phyloP scores from a whole-genome alignment of 2,329 filamentous ascomycete species.

The Fusarium sp. region DNA sequence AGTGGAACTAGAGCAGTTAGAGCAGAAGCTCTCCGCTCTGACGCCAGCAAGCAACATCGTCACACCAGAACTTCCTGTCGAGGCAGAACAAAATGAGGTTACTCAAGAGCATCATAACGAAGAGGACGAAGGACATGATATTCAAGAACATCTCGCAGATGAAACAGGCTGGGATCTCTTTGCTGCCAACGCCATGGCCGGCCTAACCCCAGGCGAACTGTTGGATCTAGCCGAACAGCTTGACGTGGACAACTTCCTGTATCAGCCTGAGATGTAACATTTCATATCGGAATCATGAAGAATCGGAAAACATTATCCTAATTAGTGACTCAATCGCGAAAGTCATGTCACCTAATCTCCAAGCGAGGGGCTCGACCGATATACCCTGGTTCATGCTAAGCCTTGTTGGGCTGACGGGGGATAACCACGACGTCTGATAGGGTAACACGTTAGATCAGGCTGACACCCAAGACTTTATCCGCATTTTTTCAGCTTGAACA shows the following conservation, averaged over 20 bases:
- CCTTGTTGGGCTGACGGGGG: background rate
- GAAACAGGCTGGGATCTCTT: slow-evolving; percentile 50
- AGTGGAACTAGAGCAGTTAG: slow-evolving; percentile 52
- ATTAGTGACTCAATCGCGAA: background rate
- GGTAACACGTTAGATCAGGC: background rate
- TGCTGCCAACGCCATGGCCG: slow-evolving; percentile 48
- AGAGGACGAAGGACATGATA: background rate
- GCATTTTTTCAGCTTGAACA: background rate
- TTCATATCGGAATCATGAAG: background rate
- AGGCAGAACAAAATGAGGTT: background rate
- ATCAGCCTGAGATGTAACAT: slow-evolving; percentile 30
- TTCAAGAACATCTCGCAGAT: slow-evolving; percentile 8
- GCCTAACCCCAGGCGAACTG: slow-evolving; percentile 47
- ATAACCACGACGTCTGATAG: background rate
- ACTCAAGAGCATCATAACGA: fast-evolving
- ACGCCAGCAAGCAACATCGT: slow-evolving; percentile 42
- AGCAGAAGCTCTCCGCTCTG: slow-evolving; percentile 51
- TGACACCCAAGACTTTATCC: background rate
- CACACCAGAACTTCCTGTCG: background rate
- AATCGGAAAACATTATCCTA: background rate
- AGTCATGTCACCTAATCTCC: background rate
- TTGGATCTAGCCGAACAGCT: slow-evolving; percentile 48
- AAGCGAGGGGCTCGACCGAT: background rate
- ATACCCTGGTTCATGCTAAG: background rate
- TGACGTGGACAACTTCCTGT: slow-evolving; percentile 42